phyloP scores from a whole-genome alignment of 331 rosid genomes.

The Prunus yedoensis region DNA sequence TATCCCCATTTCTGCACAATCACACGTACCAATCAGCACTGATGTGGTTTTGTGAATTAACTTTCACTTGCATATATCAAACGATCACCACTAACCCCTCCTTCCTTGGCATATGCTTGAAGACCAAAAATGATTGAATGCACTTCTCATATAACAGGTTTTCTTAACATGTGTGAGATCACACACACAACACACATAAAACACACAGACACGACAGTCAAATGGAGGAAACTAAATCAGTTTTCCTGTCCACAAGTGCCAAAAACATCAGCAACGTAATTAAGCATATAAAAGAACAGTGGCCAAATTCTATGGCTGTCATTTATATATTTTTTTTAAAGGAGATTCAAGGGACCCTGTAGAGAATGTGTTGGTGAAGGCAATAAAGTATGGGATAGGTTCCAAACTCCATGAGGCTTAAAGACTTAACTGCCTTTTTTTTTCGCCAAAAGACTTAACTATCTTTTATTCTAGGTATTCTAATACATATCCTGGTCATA shows the following conservation, averaged over 20 bases:
- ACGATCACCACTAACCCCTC: neutral
- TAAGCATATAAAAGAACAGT: neutral
- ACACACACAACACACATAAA: neutral
- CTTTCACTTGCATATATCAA: neutral
- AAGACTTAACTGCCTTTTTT: too few species aligned
- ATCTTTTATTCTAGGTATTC: neutral
- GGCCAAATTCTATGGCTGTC: neutral
- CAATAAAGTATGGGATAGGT: neutral
- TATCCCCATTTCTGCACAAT: slow-evolving; percentile 78
- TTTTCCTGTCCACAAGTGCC: neutral
- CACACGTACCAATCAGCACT: slow-evolving; percentile 9
- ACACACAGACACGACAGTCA: neutral
- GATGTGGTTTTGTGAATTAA: neutral
- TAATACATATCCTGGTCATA: neutral
- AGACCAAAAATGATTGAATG: neutral
- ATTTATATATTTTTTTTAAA: neutral
- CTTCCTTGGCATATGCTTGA: neutral
- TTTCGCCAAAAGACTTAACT: too few species aligned
- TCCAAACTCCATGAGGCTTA: neutral
- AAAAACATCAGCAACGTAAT: neutral
- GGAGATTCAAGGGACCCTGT: neutral
- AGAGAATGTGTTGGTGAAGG: neutral
- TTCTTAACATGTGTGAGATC: neutral
- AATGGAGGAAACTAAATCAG: neutral
- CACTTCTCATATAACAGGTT: neutral